phyloP scores from a whole-genome alignment of 106 monocot species.

The Triglochin maritima region DNA sequence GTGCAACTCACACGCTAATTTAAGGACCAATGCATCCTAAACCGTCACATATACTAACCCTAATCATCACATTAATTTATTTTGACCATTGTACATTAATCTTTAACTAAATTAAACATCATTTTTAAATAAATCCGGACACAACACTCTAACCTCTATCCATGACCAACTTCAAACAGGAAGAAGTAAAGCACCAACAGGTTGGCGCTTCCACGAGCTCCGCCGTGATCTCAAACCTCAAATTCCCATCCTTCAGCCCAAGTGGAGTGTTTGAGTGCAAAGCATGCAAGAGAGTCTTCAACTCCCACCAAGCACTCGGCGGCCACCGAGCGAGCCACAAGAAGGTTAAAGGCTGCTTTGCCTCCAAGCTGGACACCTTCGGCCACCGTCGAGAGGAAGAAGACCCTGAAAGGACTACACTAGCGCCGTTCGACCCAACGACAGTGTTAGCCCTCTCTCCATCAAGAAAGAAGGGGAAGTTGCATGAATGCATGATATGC shows the following conservation, averaged over 20 bases:
- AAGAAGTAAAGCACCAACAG: not conserved
- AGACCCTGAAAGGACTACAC: slow-evolving; percentile 51
- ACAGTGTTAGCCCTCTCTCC: slow-evolving; percentile 14
- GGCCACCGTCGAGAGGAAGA: slow-evolving; percentile 1
- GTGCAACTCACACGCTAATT: no score
- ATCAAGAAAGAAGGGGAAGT: slow-evolving; percentile 38
- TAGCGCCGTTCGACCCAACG: slow-evolving; percentile 38
- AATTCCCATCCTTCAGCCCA: slow-evolving; percentile 2
- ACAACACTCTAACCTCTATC: no score
- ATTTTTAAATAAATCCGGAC: no score
- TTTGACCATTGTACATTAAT: no score
- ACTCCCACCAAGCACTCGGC: slow-evolving; percentile 25
- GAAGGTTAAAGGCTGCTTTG: slow-evolving; percentile 73
- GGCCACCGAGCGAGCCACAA: slow-evolving; percentile 45
- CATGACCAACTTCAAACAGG: not conserved
- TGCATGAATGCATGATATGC: slow-evolving; percentile 61
- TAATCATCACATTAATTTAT: no score
- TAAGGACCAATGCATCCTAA: no score
- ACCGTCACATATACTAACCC: no score
- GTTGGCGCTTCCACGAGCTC: slow-evolving; percentile 2
- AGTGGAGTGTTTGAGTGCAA: slow-evolving; percentile 21
- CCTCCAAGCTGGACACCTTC: slow-evolving; percentile 31
- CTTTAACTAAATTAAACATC: no score
- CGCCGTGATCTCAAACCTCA: not conserved
- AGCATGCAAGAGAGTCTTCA: slow-evolving; percentile 27